Evolutionary conservation across 331 rosid genomes (phyloP), one percentile per base, ranked within the genome.

Genomic region (Erythrophleum ivorense): DNA sequence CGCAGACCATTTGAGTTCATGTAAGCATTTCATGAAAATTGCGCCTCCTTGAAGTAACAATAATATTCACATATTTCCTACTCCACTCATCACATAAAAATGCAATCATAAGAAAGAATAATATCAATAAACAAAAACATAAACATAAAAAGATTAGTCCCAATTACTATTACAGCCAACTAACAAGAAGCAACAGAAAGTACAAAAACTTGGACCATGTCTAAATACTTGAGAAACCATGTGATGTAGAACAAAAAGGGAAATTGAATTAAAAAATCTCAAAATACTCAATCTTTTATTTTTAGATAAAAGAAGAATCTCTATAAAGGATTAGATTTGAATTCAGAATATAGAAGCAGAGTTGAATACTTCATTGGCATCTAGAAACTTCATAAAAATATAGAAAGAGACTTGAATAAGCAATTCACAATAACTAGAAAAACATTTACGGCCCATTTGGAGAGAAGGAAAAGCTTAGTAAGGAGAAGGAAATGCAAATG

Each of bases 31-130:
- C 31, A 54, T 59, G 50, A 83, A 79, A 38, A 67, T 7, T 68
- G 8, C 15, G 7, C 65, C 78, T 62, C 78, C 78, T 48, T 40
- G 75, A 77, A 67, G 83, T 69, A 69, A 63, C 49, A 83, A 77
- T n/a, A 66, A 45, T 31, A 84, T 79, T 11, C 72, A 71, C 53
- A 54, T 21, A 73, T 21, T 60, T 4, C 54, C 40, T 43, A 81
- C 77, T 31, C 58, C 63, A 72, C n/a, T 54, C 60, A 18, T 46
- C 78, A 77, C 53, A 80, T 2, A 62, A 80, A 72, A 5, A 43
- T 29, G 76, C 31, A 77, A 43, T 40, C 16, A 77, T 14, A 67
- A 64, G 48, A 45, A 14, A 36, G 19, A 53, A 45, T 14, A 41
- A 24, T 38, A 80, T 38, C 73, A 49, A 64, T 2, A 62, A 65